Percentiles rank a stretch among this genome's conserved stretches.
These are phyloP conservation scores for Acanthamoeba lenticulata DNA, from an alignment of 208 protist species.

Conservation along the genomic window DNA sequence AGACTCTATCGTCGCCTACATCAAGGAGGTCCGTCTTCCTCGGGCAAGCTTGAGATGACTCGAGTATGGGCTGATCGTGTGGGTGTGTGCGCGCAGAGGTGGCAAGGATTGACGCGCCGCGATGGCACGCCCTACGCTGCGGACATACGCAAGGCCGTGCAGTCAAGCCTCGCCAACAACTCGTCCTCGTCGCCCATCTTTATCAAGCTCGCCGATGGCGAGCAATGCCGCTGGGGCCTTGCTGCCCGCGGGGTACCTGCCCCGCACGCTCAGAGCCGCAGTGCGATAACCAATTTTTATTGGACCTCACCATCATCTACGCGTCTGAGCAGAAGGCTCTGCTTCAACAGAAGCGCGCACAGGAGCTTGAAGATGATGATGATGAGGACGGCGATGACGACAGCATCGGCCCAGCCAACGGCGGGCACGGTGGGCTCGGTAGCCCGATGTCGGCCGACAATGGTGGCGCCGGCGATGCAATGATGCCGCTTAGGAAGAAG, in stretches of 20 bases:
- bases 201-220: neutral
- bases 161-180: slow-evolving; percentile 27
- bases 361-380: no score
- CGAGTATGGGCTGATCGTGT: neutral
- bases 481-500: neutral
- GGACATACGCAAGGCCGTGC: neutral
- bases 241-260: neutral
- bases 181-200: slow-evolving; percentile 14
- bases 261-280: neutral
- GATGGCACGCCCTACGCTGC: slow-evolving; percentile 35
- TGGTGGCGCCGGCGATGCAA: neutral
- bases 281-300: neutral
- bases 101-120: neutral
- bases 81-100: neutral
- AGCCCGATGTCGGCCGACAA: neutral
- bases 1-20: slow-evolving; percentile 32
- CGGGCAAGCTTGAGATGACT: neutral
- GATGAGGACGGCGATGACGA: neutral
- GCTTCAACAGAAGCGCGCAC: no score
- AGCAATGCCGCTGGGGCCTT: neutral
- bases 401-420: neutral
- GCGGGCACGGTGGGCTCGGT: neutral
- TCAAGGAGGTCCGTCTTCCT: neutral
- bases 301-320: neutral
- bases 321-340: no score